Evolutionary conservation across 2,329 filamentous ascomycete species (phyloP).

Genomic region (Didymella exigua): DNA sequence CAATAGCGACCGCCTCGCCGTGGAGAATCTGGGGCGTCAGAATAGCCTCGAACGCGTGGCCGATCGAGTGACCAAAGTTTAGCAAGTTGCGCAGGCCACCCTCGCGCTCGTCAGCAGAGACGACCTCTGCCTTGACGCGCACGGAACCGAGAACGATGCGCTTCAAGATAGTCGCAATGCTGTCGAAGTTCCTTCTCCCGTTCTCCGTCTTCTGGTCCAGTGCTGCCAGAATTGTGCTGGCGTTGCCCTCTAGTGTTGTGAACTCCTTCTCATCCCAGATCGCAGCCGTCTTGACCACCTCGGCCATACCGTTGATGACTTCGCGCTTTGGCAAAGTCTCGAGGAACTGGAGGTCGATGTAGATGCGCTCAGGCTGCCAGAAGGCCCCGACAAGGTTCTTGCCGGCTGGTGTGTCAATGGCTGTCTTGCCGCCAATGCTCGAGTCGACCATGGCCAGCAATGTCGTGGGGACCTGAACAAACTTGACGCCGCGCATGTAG

Average conservation of each 20-base stretch:
- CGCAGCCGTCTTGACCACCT: conserved; percentile 96
- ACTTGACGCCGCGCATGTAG: conserved; percentile 96
- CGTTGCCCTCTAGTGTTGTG: conserved; percentile 79
- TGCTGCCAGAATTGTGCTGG: conserved; percentile 73
- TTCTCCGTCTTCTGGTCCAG: conserved; percentile 67
- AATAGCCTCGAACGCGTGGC: conserved; percentile 94
- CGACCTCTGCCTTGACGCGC: conserved; percentile 91
- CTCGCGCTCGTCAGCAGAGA: conserved; percentile 92
- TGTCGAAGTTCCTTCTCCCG: conserved; percentile 66
- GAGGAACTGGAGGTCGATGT: conserved; percentile 90
- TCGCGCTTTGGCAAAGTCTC: conserved; percentile 89
- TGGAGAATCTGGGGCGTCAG: conserved; percentile 94
- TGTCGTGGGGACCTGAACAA: conserved; percentile 95
- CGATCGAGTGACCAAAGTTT: conserved; percentile 98
- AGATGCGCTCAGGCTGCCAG: conserved; percentile 93
- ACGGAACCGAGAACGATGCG: conserved; percentile 83
- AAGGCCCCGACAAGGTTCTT: conserved; percentile 97
- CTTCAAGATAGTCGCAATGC: conserved; percentile 63
- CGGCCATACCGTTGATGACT: conserved; percentile 98
- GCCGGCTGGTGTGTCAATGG: conserved; percentile 92
- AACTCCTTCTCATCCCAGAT: conserved; percentile 95
- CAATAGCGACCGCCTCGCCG: conserved; percentile 93
- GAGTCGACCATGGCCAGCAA: conserved; percentile 97
- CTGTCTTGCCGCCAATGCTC: conserved; percentile 97
- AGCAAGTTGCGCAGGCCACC: conserved; percentile 91